Evolutionary conservation across 2,329 filamentous ascomycete genomes (phyloP).

Genomic region (Colletotrichum sp.): DNA sequence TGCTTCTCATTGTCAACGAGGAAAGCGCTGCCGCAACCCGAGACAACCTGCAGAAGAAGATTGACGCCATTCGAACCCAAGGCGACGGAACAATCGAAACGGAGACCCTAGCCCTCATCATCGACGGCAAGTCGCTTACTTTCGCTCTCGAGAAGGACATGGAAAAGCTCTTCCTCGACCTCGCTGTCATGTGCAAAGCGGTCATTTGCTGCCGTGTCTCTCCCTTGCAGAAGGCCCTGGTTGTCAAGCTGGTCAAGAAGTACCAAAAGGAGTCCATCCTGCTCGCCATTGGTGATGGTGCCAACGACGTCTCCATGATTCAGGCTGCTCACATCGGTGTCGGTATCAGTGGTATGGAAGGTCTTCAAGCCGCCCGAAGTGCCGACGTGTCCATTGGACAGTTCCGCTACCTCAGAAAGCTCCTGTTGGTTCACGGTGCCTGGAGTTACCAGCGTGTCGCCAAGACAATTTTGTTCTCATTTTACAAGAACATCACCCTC

Average conservation of each 20-base stretch:
- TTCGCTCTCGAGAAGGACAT: conserved; percentile 92
- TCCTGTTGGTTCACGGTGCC: conserved; percentile 91
- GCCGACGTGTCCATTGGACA: conserved; percentile 96
- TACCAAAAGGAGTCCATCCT: conserved; percentile 88
- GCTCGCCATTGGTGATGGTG: conserved; percentile 94
- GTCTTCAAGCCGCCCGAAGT: conserved; percentile 92
- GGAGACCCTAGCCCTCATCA: conserved; percentile 89
- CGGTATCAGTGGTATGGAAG: conserved; percentile 95
- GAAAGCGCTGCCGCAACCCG: conserved; percentile 79
- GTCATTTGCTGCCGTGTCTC: conserved; percentile 98
- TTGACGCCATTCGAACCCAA: conserved; percentile 87
- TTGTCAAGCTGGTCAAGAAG: conserved; percentile 97
- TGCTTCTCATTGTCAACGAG: conserved; percentile 94
- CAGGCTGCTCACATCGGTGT: conserved; percentile 98
- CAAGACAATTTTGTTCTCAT: conserved; percentile 97
- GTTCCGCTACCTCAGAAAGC: conserved; percentile 92
- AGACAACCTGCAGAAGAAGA: conserved; percentile 91
- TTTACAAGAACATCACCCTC: conserved; percentile 98
- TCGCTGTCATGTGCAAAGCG: conserved; percentile 97
- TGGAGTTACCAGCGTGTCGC: conserved; percentile 98
- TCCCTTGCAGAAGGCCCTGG: conserved; percentile 93
- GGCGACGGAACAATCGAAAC: conserved; percentile 76
- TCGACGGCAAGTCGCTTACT: conserved; percentile 94
- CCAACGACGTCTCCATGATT: conserved; percentile 99
- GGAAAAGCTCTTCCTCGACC: conserved; percentile 90